Percentiles rank a stretch among this genome's conserved stretches.
Evolutionary conservation across 495 filamentous ascomycete species (phyloP).

Genomic region (Clohesyomyces aquaticus): DNA sequence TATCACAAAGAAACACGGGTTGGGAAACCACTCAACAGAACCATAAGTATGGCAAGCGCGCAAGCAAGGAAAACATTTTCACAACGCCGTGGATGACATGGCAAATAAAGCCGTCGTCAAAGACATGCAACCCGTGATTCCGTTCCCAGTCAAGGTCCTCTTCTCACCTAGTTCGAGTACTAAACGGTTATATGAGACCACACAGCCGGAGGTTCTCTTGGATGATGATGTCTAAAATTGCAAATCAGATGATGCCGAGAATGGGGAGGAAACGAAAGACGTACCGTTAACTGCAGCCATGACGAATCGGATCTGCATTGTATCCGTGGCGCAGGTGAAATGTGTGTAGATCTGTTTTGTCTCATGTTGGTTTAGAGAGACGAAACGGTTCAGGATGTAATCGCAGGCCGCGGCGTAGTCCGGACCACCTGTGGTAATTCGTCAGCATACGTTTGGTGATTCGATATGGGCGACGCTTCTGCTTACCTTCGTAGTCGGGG

Average conservation of each 20-base stretch:
- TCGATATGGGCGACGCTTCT: background rate
- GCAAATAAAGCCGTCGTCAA: conserved; percentile 25
- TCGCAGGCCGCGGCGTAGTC: conserved; percentile 93
- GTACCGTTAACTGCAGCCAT: conserved; percentile 99
- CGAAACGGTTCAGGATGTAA: conserved; percentile 96
- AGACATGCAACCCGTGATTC: conserved; percentile 38
- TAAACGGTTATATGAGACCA: conserved; percentile 78
- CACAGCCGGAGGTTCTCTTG: conserved; percentile 98
- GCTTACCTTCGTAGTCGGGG: conserved; percentile 72
- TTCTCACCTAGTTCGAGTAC: conserved; percentile 3
- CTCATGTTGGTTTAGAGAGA: conserved; percentile 97
- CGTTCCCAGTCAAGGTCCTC: conserved; percentile 7
- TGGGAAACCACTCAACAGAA: conserved; percentile 21
- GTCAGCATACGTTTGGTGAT: conserved; percentile 23
- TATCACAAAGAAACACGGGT: conserved; percentile 38
- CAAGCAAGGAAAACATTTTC: conserved; percentile 38
- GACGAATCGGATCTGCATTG: conserved; percentile 95
- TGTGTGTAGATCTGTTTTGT: conserved; percentile 99
- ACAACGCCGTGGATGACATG: conserved; percentile 38
- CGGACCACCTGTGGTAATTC: conserved; percentile 61
- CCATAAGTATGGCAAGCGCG: conserved; percentile 18
- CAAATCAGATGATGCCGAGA: conserved; percentile 20
- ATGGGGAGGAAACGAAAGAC: conserved; percentile 40
- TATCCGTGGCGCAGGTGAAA: conserved; percentile 98
- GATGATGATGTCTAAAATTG: conserved; percentile 93